Conservation (phyloP, 2,329 filamentous ascomycete species). For the Fusarium goolgardi region DNA sequence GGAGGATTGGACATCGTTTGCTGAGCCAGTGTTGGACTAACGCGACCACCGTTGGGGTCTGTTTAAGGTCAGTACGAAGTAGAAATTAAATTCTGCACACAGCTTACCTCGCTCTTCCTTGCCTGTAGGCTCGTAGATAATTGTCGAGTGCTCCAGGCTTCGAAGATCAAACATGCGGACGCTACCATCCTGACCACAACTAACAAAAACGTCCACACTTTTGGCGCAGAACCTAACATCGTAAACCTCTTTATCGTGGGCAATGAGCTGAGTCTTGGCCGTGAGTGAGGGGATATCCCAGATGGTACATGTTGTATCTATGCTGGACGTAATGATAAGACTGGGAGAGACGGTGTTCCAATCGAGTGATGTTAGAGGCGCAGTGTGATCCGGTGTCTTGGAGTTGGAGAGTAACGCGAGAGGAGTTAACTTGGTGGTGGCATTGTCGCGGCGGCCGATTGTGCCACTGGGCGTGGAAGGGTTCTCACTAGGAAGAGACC, state of each 20-base stretch:
- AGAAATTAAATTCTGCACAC: not conserved
- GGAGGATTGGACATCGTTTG: conserved; percentile 82
- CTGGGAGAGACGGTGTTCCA: conserved; percentile 99
- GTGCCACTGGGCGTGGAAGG: conserved; percentile 70
- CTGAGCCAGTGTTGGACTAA: conserved; percentile 80
- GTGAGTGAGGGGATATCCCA: conserved; percentile 99
- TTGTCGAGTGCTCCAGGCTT: conserved; percentile 96
- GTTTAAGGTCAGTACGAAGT: conserved; percentile 1
- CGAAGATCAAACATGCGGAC: conserved; percentile 98
- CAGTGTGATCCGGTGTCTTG: conserved; percentile 97
- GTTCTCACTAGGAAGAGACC: conserved; percentile 85
- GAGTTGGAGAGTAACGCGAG: conserved; percentile 95
- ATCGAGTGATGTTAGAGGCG: conserved; percentile 93
- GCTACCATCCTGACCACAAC: conserved; percentile 96
- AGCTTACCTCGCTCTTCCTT: conserved; percentile 78
- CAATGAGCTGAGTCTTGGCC: conserved; percentile 97
- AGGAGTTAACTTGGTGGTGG: conserved; percentile 85
- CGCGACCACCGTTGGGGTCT: conserved; percentile 69
- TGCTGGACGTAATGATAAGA: conserved; percentile 97
- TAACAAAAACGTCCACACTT: conserved; percentile 98
- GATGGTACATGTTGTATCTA: conserved; percentile 98
- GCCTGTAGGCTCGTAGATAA: conserved; percentile 96
- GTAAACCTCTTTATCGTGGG: conserved; percentile 98
- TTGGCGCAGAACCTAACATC: conserved; percentile 98
- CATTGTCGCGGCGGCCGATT: conserved; percentile 70